A percentile compares a stretch with the other conserved stretches of the same genome.
phyloP scores from a whole-genome alignment of 352 stramenopile species.

The Pythium dissotocum region DNA sequence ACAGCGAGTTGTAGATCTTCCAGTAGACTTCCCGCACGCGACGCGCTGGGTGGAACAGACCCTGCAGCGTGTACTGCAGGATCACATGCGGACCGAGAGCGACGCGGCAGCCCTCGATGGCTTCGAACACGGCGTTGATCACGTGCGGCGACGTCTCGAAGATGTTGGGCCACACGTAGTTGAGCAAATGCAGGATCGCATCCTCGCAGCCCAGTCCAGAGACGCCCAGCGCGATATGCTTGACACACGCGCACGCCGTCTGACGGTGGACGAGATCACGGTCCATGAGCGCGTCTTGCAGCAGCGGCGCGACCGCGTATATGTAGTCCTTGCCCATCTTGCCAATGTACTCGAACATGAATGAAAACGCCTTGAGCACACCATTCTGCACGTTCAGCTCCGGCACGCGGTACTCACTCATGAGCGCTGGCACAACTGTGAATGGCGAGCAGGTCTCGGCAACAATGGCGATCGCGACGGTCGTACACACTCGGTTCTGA shows the following conservation, averaged over 20 bases:
- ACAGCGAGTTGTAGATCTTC: constrained; percentile 99
- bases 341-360: constrained; percentile 99
- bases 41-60: constrained; percentile 97
- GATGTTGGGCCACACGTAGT: constrained; percentile 99
- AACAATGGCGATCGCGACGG: constrained; percentile 99
- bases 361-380: constrained; percentile 99
- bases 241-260: constrained; percentile 97
- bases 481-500: constrained; percentile 99
- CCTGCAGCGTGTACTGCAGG: constrained; percentile 97
- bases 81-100: constrained; percentile 95
- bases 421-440: constrained; percentile 98
- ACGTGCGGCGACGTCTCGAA: constrained; percentile 99
- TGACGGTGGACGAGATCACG: constrained; percentile 98
- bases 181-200: constrained; percentile 97
- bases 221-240: constrained; percentile 97
- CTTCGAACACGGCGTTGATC: constrained; percentile 98
- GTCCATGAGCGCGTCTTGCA: constrained; percentile 99
- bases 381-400: constrained; percentile 99
- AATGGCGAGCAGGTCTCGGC: constrained; percentile 99
- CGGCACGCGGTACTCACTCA: constrained; percentile 99
- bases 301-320: constrained; percentile 96
- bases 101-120: constrained; percentile 97
- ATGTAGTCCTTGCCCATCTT: constrained; percentile 99
- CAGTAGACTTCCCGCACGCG: constrained; percentile 99
- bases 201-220: constrained; percentile 97